A percentile compares a stretch with the other conserved stretches of the same genome.
Conservation (phyloP, 2,329 filamentous ascomycete genomes). For the Akanthomyces dipterigenus region DNA sequence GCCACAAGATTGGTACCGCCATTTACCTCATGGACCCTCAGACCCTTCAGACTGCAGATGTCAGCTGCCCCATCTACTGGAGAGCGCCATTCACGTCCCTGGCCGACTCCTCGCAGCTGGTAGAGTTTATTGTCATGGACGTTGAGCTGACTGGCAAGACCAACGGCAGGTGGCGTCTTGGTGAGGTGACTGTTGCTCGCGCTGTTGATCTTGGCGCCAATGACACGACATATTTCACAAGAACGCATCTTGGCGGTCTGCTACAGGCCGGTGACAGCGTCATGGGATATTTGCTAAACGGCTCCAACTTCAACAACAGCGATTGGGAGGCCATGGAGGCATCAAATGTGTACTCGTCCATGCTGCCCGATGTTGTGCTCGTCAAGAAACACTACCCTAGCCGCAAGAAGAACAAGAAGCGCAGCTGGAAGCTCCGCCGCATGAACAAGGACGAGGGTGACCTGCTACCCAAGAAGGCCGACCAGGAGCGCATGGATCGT, state of each 20-base stretch:
- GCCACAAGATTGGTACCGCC: slow-evolving; percentile 80
- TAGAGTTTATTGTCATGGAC: slow-evolving; percentile 92
- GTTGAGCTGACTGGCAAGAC: slow-evolving; percentile 71
- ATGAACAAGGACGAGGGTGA: slow-evolving; percentile 88
- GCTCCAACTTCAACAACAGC: slow-evolving; percentile 86
- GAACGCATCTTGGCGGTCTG: slow-evolving; percentile 82
- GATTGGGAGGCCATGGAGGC: slow-evolving; percentile 78
- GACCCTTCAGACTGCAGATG: slow-evolving; percentile 84
- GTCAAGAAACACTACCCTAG: slow-evolving; percentile 96
- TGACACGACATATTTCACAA: slow-evolving; percentile 79
- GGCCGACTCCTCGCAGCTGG: slow-evolving; percentile 75
- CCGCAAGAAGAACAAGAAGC: slow-evolving; percentile 70
- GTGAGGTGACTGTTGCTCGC: slow-evolving; percentile 81
- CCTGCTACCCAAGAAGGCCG: slow-evolving; percentile 75
- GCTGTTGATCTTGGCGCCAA: slow-evolving; percentile 82
- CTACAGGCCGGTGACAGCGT: slow-evolving; percentile 86
- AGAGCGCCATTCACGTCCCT: slow-evolving; percentile 77
- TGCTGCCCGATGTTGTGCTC: slow-evolving; percentile 84
- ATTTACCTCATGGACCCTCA: slow-evolving; percentile 85
- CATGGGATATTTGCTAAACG: slow-evolving; percentile 87
- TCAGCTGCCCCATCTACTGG: slow-evolving; percentile 83
- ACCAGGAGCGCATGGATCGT: slow-evolving; percentile 79
- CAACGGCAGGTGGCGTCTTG: slow-evolving; percentile 76
- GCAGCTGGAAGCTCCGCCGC: slow-evolving; percentile 92
- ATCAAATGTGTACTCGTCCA: slow-evolving; percentile 66